Base-by-base conservation (phyloP, 257 asterid genomes). In the Salvia splendens region DNA sequence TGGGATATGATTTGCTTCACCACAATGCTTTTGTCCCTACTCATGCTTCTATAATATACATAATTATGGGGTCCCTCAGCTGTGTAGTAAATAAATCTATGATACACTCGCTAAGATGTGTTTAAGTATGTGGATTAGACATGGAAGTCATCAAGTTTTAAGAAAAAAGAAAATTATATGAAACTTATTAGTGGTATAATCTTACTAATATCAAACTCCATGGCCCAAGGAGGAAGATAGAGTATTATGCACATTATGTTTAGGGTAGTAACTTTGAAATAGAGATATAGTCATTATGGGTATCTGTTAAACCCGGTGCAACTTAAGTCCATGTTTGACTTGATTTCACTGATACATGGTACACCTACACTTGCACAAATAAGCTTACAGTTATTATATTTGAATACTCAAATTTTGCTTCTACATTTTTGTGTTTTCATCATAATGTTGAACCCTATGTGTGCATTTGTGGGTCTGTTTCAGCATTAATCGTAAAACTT, bases 281-380 rank as follows among this genome's bases (percentile, higher is more conserved):
- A n/a, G 47, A 41, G 40, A 58, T 57, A n/a, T 17, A 47, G 5
- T 20, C 54, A 40, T 62, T 43, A 14, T 36, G 24, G 69, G 52
- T 51, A 40, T 61, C 30, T 6, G 51, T 49, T 24, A 61, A 70
- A 52, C 47, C 55, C 54, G 49, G 57, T 62, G 64, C 11, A 53
- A 43, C 17, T 11, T 35, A 61, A 42, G 24, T 48, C 50, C 38
- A 28, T 30, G 14, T 48, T 17, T 20, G 74, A 12, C 61, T 28
- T 49, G 24, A 65, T 35, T 46, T 11, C 64, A 40, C 9, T 40
- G 8, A 5, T 5, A 7, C 8, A 8, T 7, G 1, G n/a, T 55
- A 43, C 32, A 12, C 12, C 47, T 50, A 38, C 14, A 28, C 42
- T 20, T 60, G 1, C 15, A 69, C 6, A 16, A 20, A 12, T 35